phyloP scores from a whole-genome alignment of 164 flowering plant species.

The Magnolia sinica region DNA sequence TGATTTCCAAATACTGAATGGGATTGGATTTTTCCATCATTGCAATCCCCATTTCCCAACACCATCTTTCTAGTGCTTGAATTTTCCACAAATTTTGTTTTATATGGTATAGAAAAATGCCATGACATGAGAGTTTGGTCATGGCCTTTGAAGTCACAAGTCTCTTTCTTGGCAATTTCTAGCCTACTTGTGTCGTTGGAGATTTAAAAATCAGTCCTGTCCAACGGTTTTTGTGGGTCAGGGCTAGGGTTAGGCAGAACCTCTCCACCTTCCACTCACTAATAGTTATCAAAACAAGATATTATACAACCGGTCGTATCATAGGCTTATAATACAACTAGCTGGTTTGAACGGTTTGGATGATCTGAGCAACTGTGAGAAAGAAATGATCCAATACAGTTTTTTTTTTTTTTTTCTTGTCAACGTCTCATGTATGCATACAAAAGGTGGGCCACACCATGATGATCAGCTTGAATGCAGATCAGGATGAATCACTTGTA shows the following conservation, averaged over 20 bases:
- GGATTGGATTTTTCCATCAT: neutral
- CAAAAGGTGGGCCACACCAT: too few species aligned
- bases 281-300: neutral
- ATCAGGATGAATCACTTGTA: too few species aligned
- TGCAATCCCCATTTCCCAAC: neutral
- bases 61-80: constrained; percentile 7
- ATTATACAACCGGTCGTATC: too few species aligned
- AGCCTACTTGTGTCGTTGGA: neutral
- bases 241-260: constrained; percentile 5
- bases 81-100: constrained; percentile 10
- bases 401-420: too few species aligned
- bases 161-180: neutral
- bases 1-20: neutral
- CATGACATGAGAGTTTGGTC: constrained; percentile 3
- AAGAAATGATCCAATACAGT: too few species aligned
- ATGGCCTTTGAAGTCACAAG: neutral
- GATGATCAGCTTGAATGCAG: too few species aligned
- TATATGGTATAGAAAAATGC: neutral
- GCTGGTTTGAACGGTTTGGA: too few species aligned
- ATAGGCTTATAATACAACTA: too few species aligned
- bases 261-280: constrained; percentile 2
- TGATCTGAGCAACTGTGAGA: too few species aligned
- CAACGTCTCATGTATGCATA: too few species aligned
- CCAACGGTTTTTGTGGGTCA: constrained; percentile 5
- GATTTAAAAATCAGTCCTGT: neutral